Evolutionary conservation across 1,139 yeast genomes (phyloP).

Genomic region (Kluyveromyces sp.): DNA sequence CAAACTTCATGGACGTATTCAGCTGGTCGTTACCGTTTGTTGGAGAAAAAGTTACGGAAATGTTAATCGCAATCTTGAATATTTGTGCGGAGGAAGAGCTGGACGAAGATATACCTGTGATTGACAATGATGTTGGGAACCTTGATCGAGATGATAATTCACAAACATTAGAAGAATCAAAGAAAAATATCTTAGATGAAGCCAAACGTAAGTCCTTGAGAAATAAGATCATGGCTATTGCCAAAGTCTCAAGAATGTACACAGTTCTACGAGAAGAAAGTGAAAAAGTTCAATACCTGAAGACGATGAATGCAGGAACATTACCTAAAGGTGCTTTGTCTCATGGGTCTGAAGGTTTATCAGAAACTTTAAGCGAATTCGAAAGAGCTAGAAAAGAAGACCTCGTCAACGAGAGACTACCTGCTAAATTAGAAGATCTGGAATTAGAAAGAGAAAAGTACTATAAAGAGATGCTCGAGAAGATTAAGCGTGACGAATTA

Average conservation of each 20-base stretch:
- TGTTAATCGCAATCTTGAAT: conserved; percentile 82
- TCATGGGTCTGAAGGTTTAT: conserved; percentile 76
- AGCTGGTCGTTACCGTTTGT: conserved; percentile 98
- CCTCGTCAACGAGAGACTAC: conserved; percentile 76
- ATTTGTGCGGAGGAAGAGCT: conserved; percentile 94
- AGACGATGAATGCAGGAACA: conserved; percentile 57
- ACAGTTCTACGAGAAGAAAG: conserved; percentile 83
- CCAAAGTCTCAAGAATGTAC: conserved; percentile 90
- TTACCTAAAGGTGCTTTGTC: conserved; percentile 85
- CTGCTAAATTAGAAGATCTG: conserved; percentile 66
- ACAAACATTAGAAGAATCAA: conserved; percentile 1
- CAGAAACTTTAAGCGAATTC: conserved; percentile 60
- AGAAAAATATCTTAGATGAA: conserved; percentile 23
- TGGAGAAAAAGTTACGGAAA: conserved; percentile 93
- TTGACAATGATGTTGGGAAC: conserved; percentile 16
- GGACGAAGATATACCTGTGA: conserved; percentile 43
- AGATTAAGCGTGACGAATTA: conserved; percentile 6
- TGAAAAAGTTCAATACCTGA: conserved; percentile 77
- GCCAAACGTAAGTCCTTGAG: conserved; percentile 50
- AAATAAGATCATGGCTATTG: conserved; percentile 89
- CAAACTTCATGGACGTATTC: conserved; percentile 95
- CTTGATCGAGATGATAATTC: conserved; percentile 7
- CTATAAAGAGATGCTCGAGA: conserved; percentile 28
- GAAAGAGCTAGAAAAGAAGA: conserved; percentile 85
- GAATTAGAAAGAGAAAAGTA: conserved; percentile 39